phyloP scores from a whole-genome alignment of 2,329 filamentous ascomycete species.

The Microdochium trichocladiopsis region DNA sequence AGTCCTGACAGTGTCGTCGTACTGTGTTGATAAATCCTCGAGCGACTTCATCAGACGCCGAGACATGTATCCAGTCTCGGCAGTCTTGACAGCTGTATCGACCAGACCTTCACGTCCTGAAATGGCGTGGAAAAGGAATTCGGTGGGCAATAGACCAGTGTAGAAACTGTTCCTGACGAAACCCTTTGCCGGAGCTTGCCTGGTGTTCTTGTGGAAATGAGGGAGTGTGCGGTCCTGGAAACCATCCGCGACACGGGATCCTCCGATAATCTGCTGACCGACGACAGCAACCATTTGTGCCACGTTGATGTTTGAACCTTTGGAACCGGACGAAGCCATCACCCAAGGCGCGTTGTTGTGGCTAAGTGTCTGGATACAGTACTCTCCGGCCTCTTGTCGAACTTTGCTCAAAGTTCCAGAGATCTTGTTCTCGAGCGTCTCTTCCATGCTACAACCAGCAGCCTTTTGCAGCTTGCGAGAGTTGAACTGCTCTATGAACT shows the following conservation, averaged over 20 bases:
- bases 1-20: conserved; percentile 91
- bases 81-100: conserved; percentile 97
- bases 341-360: conserved; percentile 87
- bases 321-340: conserved; percentile 97
- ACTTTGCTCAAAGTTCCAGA: conserved; percentile 90
- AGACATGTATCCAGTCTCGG: conserved; percentile 98
- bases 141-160: conserved; percentile 78
- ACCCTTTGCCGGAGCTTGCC: conserved; percentile 89
- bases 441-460: conserved; percentile 82
- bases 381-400: conserved; percentile 81
- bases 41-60: conserved; percentile 95
- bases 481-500: conserved; percentile 77
- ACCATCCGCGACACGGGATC: conserved; percentile 85
- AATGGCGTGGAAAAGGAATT: conserved; percentile 98
- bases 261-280: conserved; percentile 95
- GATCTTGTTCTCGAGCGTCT: conserved; percentile 84
- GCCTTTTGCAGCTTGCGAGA: conserved; percentile 76
- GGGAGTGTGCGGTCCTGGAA: conserved; percentile 94
- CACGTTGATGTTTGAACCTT: conserved; percentile 96
- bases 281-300: conserved; percentile 98
- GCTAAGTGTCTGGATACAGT: conserved; percentile 85
- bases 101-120: conserved; percentile 97
- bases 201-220: conserved; percentile 89
- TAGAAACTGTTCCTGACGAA: conserved; percentile 99
- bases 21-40: conserved; percentile 88